A percentile compares a stretch with the other conserved stretches of the same genome.
phyloP scores from a whole-genome alignment of 2,329 filamentous ascomycete species.

The Epichloe glyceriae region DNA sequence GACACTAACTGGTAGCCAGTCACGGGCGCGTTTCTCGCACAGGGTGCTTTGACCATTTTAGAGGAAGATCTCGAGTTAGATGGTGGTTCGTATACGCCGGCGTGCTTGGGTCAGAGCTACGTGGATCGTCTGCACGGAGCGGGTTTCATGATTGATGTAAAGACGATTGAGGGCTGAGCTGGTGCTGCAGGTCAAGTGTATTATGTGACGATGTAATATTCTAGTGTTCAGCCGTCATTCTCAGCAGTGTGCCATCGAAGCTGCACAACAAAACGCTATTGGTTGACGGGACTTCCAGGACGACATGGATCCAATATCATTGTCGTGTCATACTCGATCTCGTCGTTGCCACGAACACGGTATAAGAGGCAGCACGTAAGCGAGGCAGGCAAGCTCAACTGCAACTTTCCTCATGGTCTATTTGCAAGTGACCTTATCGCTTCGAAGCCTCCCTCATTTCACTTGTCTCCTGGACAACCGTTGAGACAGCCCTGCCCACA shows the following conservation, averaged over 20 bases:
- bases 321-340: too few species aligned
- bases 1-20: constrained; percentile 27
- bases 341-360: too few species aligned
- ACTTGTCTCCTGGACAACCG: constrained; percentile 18
- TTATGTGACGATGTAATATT: background rate
- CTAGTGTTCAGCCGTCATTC: background rate
- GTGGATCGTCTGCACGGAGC: constrained; percentile 47
- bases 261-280: too few species aligned
- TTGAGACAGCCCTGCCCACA: constrained; percentile 17
- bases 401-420: background rate
- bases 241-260: background rate
- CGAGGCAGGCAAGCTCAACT: background rate
- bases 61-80: constrained; percentile 46
- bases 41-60: constrained; percentile 53
- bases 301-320: too few species aligned
- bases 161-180: constrained; percentile 12
- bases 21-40: constrained; percentile 49
- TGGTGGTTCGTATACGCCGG: constrained; percentile 60
- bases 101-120: constrained; percentile 54
- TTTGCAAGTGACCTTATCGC: background rate
- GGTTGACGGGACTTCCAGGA: too few species aligned
- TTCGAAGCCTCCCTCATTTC: constrained; percentile 13
- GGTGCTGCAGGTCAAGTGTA: constrained; percentile 11
- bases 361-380: too few species aligned
- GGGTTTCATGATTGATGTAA: constrained; percentile 51